Base-by-base conservation (phyloP, 176 grass and related monocot species). In the Chrysopogon serrulatus region DNA sequence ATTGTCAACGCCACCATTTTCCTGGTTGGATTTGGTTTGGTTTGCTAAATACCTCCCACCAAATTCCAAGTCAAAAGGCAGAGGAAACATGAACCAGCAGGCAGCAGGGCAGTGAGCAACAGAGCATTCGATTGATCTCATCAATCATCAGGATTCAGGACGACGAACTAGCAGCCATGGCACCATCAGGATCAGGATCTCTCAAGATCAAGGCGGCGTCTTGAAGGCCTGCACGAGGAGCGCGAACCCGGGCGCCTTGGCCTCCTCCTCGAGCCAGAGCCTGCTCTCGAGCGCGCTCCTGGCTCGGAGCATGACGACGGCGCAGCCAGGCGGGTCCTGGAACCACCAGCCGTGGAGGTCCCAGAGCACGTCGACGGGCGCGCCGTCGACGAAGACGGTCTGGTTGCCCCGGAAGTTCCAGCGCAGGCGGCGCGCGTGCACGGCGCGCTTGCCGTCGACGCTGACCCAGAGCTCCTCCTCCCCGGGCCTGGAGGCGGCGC, bases 361-460 rank as follows among this genome's bases (percentile, higher is more conserved):
- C 96, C 96, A 98, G 89, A 95, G 93, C n/a, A 98, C 84, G 85
- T 98, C 93, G 4, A 98, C 87, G 30, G 96, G 96, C 8, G 82
- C 82, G 37, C 96, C 93, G 31, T 98, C 96, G 54, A 98, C 84
- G 86, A 98, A 98, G 44, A 98, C 88, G 8, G 93, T 98, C 91
- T 98, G 93, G 86, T 95, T 98, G 7, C 93, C 96, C 17, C 93
- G 36, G 57, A 98, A 98, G 71, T 98, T 98, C 79, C 91, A 88
- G 28, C 75, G 84, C 37, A 93, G 88, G 51, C 85, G 67, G 51
- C 85, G 81, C 72, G 90, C 87, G 73, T 90, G 86, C 68, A 98
- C 90, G 3, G 90, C 93, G 23, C 89, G 75, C 76, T 93, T 98
- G 32, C 86, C 88, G 85, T 98, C 96, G 17, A 98, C 77, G 77